Conservation (phyloP, 2,329 filamentous ascomycete species). For the Cordyceps cicadae region DNA sequence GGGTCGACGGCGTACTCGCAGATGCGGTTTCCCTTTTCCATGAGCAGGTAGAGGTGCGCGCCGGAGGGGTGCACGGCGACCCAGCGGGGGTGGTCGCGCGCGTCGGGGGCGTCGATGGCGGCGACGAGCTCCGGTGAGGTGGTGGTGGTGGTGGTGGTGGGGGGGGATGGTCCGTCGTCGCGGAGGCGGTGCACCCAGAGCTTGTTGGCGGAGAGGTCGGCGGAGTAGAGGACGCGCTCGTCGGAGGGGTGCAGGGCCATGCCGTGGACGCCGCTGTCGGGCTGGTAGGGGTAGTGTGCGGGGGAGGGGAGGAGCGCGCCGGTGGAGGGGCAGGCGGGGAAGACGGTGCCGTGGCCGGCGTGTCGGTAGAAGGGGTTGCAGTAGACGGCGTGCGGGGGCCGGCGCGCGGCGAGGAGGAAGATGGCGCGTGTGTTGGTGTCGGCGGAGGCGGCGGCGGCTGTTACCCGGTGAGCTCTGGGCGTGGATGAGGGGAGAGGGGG, state of each 20-base stretch:
- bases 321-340: slow-evolving; percentile 44
- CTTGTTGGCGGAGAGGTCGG: slow-evolving; percentile 69
- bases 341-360: slow-evolving; percentile 74
- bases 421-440: slow-evolving; percentile 81
- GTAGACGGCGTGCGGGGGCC: slow-evolving; percentile 75
- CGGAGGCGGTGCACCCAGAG: slow-evolving; percentile 78
- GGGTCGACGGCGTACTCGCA: slow-evolving; percentile 76
- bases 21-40: slow-evolving; percentile 81
- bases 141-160: too few relatives aligned
- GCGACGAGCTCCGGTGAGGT: slow-evolving; percentile 66
- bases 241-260: slow-evolving; percentile 63
- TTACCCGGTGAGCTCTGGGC: not conserved
- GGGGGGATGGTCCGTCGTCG: slow-evolving; percentile 12
- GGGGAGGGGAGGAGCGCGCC: slow-evolving; percentile 53
- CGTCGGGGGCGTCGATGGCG: slow-evolving; percentile 60
- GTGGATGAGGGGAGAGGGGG: too few relatives aligned
- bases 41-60: slow-evolving; percentile 73
- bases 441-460: slow-evolving; percentile 61
- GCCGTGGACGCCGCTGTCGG: slow-evolving; percentile 66
- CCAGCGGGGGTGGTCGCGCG: slow-evolving; percentile 77
- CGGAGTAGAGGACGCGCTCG: slow-evolving; percentile 63
- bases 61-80: slow-evolving; percentile 74
- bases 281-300: slow-evolving; percentile 65
- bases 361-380: slow-evolving; percentile 86
- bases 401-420: slow-evolving; percentile 72